phyloP scores from a whole-genome alignment of 768 basidiomycete genomes.

The Suillus brevipes region DNA sequence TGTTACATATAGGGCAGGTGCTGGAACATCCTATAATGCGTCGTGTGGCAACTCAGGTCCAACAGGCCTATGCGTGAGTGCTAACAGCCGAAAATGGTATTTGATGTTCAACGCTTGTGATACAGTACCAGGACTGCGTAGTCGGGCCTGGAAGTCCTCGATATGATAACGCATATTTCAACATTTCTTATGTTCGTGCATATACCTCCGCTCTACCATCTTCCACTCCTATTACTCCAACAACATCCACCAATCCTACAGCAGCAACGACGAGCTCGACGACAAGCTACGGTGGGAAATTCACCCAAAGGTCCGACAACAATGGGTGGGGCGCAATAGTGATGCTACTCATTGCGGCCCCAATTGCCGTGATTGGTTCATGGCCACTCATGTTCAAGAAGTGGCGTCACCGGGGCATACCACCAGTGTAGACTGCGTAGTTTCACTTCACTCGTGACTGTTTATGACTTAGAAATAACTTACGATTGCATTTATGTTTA shows the following conservation, averaged over 20 bases:
- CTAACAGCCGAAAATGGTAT: neutral
- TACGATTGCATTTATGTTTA: neutral
- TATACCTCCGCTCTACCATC: conserved; percentile 39
- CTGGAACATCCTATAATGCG: conserved; percentile 39
- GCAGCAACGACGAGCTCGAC: neutral
- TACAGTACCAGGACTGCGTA: conserved; percentile 55
- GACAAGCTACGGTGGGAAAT: neutral
- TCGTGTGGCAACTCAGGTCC: conserved; percentile 41
- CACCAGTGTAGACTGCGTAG: neutral
- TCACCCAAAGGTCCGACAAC: neutral
- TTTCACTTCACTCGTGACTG: neutral
- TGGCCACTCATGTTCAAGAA: conserved; percentile 5
- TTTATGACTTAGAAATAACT: neutral
- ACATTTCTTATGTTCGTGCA: conserved; percentile 64
- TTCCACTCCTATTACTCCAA: conserved; percentile 10
- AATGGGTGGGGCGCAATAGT: neutral
- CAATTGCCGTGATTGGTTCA: conserved; percentile 2
- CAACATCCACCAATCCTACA: neutral
- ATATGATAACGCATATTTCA: conserved; percentile 64
- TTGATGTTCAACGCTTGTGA: neutral
- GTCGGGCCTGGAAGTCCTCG: conserved; percentile 53
- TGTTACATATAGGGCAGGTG: conserved; percentile 46
- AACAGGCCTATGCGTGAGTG: conserved; percentile 45
- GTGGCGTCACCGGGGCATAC: neutral
- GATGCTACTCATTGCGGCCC: conserved; percentile 4